Evolutionary conservation across 2,329 filamentous ascomycete genomes (phyloP).

Genomic region (Phoma sp.): DNA sequence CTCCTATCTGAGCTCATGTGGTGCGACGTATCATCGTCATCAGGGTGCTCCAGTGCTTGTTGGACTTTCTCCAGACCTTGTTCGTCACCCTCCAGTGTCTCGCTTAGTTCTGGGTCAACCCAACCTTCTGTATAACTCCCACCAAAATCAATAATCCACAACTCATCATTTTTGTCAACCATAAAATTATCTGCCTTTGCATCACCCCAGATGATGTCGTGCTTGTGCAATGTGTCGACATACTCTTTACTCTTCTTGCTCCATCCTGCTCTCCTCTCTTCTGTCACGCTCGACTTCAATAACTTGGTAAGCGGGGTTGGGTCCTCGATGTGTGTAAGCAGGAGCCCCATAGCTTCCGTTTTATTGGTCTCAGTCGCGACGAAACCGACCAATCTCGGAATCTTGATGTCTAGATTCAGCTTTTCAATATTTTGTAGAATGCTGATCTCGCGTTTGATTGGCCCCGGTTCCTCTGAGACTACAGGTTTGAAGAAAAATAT

Average conservation of each 20-base stretch:
- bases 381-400: constrained; percentile 17
- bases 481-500: constrained; percentile 28
- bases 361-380: constrained; percentile 17
- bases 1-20: not conserved
- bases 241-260: constrained; percentile 19
- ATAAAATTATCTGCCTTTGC: constrained; percentile 47
- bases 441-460: constrained; percentile 25
- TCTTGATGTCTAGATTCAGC: constrained; percentile 20
- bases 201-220: constrained; percentile 36
- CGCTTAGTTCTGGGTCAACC: constrained; percentile 47
- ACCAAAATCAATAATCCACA: constrained; percentile 51
- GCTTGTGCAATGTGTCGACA: constrained; percentile 15
- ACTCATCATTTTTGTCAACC: constrained; percentile 45
- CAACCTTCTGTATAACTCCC: constrained; percentile 51
- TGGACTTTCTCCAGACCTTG: constrained; percentile 34
- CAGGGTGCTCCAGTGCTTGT: constrained; percentile 19
- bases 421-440: constrained; percentile 19
- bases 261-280: constrained; percentile 17
- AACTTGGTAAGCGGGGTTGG: constrained; percentile 22
- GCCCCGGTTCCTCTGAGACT: constrained; percentile 17
- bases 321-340: constrained; percentile 18
- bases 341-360: constrained; percentile 21
- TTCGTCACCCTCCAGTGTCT: constrained; percentile 48
- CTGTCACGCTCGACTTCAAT: constrained; percentile 16
- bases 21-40: not conserved